Base-by-base conservation (phyloP, 129 eudicot species). In the Artemisia tridentata region DNA sequence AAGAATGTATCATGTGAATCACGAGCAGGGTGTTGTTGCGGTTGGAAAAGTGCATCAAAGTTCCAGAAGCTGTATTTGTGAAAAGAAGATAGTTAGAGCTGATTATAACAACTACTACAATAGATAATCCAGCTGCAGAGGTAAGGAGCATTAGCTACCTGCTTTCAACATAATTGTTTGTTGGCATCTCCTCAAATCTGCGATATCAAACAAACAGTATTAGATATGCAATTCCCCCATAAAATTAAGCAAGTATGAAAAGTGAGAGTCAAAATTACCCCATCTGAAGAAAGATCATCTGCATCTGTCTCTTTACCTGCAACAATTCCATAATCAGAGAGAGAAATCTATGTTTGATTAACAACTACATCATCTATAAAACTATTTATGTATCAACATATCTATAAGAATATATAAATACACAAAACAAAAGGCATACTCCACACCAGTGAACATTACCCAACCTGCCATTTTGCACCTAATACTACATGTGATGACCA, bases 171-270 rank as follows among this genome's bases (percentile, higher is more conserved):
- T 51, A 95, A 78, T 90, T 90, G 76, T 90, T 88, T 56, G 99
- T 95, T n/a, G 99, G 99, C 99, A 95, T 95, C 81, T 95, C 99
- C 85, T 95, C 99, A 52, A 95, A 95, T 58, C 99, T 93, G 83
- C 79, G 83, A 12, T 61, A 20, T 65, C 78, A 43, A 48, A 71
- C 70, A 66, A 41, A 49, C 72, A 8, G 74, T 68, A 71, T 63
- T 62, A 59, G 65, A 73, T 9, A 72, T 56, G 63, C 14, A 49
- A 65, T 20, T 16, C 17, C 20, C 11, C 9, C 5, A n/a, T 50
- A 48, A 46, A 13, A 73, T 7, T 54, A 75, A 41, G 61, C 27
- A 53, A 53, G 8, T 45, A 31, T 29, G 60, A 71, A 72, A 73
- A 10, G 38, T 38, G 19, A 66, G 48, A 13, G 38, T 66, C 17